phyloP scores from a whole-genome alignment of 2,329 filamentous ascomycete genomes.

The Penicillium sp. region DNA sequence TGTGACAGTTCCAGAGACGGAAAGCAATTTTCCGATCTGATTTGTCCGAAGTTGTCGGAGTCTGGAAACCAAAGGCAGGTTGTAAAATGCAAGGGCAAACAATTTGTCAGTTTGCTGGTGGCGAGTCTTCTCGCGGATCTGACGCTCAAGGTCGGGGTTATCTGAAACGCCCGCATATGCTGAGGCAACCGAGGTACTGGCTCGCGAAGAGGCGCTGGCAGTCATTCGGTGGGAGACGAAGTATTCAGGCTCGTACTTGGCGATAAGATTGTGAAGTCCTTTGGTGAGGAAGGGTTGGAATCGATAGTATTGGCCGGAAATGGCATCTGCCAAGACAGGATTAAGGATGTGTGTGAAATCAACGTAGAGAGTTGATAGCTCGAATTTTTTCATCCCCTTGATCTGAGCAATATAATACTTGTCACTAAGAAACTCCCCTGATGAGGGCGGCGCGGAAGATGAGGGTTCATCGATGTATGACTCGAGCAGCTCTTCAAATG shows the following conservation, averaged over 20 bases:
- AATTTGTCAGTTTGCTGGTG: constrained; percentile 97
- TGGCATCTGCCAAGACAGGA: constrained; percentile 78
- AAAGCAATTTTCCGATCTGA: constrained; percentile 89
- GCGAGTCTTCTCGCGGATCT: constrained; percentile 68
- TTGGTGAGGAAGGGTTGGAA: constrained; percentile 89
- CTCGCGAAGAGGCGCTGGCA: constrained; percentile 65
- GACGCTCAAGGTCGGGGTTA: constrained; percentile 50
- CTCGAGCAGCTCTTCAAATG: constrained; percentile 65
- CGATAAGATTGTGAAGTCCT: constrained; percentile 87
- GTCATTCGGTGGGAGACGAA: constrained; percentile 90
- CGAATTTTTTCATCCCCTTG: constrained; percentile 60
- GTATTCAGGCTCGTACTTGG: constrained; percentile 91
- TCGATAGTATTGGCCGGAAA: constrained; percentile 89
- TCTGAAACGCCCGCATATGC: constrained; percentile 64
- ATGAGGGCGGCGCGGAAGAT: constrained; percentile 54
- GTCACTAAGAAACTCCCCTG: constrained; percentile 57
- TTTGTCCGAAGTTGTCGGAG: constrained; percentile 81
- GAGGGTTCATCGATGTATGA: constrained; percentile 58
- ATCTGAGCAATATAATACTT: constrained; percentile 69
- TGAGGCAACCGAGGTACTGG: constrained; percentile 63
- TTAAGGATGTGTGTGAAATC: constrained; percentile 79
- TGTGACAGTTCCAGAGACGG: constrained; percentile 95
- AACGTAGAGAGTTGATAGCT: constrained; percentile 65
- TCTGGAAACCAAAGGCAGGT: constrained; percentile 81
- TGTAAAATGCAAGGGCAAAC: constrained; percentile 91